Evolutionary conservation across 2,329 filamentous ascomycete genomes (phyloP).

Genomic region (Xylaria sp.): DNA sequence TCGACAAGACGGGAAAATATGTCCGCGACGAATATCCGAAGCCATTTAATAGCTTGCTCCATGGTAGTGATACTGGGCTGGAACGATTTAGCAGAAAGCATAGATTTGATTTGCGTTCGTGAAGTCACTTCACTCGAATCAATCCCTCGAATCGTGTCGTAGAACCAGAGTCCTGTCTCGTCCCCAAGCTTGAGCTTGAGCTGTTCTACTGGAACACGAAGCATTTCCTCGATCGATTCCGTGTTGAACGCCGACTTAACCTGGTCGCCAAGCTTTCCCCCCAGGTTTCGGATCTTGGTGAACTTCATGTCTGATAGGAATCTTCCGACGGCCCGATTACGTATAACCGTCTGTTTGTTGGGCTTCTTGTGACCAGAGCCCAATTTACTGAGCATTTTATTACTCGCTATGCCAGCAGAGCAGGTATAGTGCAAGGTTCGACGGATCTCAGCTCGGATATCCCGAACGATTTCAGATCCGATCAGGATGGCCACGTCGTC

Average conservation of each 20-base stretch:
- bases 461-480: constrained; percentile 87
- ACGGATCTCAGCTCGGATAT: constrained; percentile 75
- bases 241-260: constrained; percentile 83
- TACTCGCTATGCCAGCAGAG: constrained; percentile 86
- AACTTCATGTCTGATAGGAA: constrained; percentile 91
- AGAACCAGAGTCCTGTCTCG: constrained; percentile 86
- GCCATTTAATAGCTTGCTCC: constrained; percentile 85
- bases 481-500: constrained; percentile 90
- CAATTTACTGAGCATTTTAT: constrained; percentile 96
- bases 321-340: constrained; percentile 80
- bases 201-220: constrained; percentile 77
- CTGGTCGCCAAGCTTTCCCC: constrained; percentile 92
- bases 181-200: constrained; percentile 82
- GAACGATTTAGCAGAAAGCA: constrained; percentile 97
- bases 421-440: constrained; percentile 86
- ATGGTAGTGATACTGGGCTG: constrained; percentile 80
- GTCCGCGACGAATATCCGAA: constrained; percentile 90
- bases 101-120: constrained; percentile 93
- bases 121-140: constrained; percentile 90
- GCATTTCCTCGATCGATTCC: constrained; percentile 79
- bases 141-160: constrained; percentile 84
- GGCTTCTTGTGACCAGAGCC: constrained; percentile 93
- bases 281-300: constrained; percentile 93
- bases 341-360: constrained; percentile 92
- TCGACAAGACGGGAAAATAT: constrained; percentile 91